Evolutionary conservation across 176 grass and related monocot genomes (phyloP).

Genomic region (Panicum miliaceum): DNA sequence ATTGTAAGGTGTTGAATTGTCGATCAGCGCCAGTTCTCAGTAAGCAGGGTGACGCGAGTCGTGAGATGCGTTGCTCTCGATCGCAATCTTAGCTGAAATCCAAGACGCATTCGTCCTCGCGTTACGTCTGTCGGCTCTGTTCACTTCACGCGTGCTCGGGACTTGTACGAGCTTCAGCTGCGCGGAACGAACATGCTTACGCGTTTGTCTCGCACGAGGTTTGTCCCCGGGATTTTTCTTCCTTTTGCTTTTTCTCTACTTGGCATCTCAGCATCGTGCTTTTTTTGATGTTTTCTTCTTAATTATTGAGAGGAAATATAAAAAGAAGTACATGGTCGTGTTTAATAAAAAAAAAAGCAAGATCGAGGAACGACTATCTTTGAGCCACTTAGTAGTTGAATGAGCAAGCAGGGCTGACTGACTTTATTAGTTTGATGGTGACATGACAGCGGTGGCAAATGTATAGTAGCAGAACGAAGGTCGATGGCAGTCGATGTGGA

Average conservation of each 20-base stretch:
- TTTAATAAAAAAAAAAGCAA: neutral
- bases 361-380: neutral
- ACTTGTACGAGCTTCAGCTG: neutral
- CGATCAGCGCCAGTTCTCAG: neutral
- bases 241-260: neutral
- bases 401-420: neutral
- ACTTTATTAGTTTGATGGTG: neutral
- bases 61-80: neutral
- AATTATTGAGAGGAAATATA: neutral
- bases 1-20: neutral
- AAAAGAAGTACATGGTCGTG: neutral
- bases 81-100: neutral
- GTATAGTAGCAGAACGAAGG: neutral
- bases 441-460: neutral
- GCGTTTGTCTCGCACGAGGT: neutral
- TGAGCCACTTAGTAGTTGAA: neutral
- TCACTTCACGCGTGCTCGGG: neutral
- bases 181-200: conserved; percentile 13
- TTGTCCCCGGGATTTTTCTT: neutral
- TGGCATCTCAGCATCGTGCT: neutral
- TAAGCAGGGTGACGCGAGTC: neutral
- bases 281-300: neutral
- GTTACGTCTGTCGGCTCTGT: neutral
- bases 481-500: neutral
- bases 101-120: neutral